Percentiles rank a stretch among this genome's conserved stretches.
Evolutionary conservation across 2,329 filamentous ascomycete species (phyloP).

Genomic region (Neopestalotiopsis clavispora): DNA sequence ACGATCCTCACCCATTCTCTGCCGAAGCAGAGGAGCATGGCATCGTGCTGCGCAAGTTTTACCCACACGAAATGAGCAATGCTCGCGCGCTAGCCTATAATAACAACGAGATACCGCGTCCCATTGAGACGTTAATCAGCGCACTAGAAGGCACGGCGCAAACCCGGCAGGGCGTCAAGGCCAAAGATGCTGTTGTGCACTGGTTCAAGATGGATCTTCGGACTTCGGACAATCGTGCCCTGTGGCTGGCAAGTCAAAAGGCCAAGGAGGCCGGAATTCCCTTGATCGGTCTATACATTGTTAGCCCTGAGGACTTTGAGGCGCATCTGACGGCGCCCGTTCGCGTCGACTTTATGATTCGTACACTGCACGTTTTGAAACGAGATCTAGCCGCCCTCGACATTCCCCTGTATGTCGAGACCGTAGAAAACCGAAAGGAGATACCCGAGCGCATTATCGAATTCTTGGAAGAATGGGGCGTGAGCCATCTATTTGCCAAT

Average conservation of each 20-base stretch:
- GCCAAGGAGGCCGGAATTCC: conserved; percentile 73
- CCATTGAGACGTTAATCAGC: conserved; percentile 69
- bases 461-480: conserved; percentile 73
- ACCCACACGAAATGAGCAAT: conserved; percentile 86
- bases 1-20: conserved; percentile 52
- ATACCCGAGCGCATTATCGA: conserved; percentile 67
- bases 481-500: conserved; percentile 78
- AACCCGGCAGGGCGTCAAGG: conserved; percentile 54
- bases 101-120: conserved; percentile 69
- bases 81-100: conserved; percentile 77
- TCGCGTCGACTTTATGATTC: conserved; percentile 80
- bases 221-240: conserved; percentile 72
- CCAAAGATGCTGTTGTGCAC: conserved; percentile 73
- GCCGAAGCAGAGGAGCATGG: conserved; percentile 57
- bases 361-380: conserved; percentile 70
- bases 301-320: conserved; percentile 84
- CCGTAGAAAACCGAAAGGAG: conserved; percentile 66
- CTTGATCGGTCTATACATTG: conserved; percentile 76
- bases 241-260: conserved; percentile 69
- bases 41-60: conserved; percentile 76
- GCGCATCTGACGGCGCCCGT: conserved; percentile 77
- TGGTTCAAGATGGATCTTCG: conserved; percentile 91
- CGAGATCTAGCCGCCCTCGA: conserved; percentile 70
- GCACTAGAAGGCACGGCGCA: conserved; percentile 66
- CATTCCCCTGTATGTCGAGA: conserved; percentile 80